phyloP scores from a whole-genome alignment of 192 early-diverging fungal genomes.

The Coemansia sp. region DNA sequence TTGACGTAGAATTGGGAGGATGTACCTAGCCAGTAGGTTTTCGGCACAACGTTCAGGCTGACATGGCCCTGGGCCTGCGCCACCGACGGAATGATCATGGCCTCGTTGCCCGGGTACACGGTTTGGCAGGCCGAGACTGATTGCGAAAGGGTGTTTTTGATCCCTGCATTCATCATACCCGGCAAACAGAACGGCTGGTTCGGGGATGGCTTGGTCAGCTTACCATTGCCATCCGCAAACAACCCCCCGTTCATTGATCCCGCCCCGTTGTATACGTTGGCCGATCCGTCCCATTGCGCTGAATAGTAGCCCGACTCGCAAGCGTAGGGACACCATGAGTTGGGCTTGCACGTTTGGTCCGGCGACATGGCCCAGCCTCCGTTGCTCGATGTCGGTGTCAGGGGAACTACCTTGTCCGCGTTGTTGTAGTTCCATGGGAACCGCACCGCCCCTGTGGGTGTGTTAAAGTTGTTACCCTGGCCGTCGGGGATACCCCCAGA shows the following conservation, averaged over 20 bases:
- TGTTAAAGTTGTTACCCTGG: conserved; percentile 37
- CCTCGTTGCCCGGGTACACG: conserved; percentile 46
- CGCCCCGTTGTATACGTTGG: conserved; percentile 21
- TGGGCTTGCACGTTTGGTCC: conserved; percentile 27
- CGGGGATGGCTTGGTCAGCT: conserved; percentile 31
- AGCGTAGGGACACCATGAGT: conserved; percentile 42
- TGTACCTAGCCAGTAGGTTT: conserved; percentile 42
- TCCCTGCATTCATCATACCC: conserved; percentile 28
- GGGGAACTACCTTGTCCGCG: conserved; percentile 30
- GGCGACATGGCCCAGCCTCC: conserved; percentile 51
- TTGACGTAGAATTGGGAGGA: conserved; percentile 49
- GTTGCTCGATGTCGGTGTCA: conserved; percentile 21
- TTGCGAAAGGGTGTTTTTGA: conserved; percentile 27
- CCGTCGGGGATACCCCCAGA: conserved; percentile 30
- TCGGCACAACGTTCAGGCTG: conserved; percentile 36
- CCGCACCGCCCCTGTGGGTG: conserved; percentile 18
- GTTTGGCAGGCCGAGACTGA: conserved; percentile 49
- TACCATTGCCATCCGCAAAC: conserved; percentile 16
- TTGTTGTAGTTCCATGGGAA: conserved; percentile 48
- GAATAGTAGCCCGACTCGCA: conserved; percentile 41
- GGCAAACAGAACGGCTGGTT: conserved; percentile 24
- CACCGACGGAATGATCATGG: conserved; percentile 48
- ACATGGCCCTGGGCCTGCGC: conserved; percentile 18
- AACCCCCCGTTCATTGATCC: conserved; percentile 49
- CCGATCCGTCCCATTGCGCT: conserved; percentile 38